These are phyloP conservation scores for Cicer bijugum DNA, from an alignment of 306 rosid species.

Conservation along the genomic window DNA sequence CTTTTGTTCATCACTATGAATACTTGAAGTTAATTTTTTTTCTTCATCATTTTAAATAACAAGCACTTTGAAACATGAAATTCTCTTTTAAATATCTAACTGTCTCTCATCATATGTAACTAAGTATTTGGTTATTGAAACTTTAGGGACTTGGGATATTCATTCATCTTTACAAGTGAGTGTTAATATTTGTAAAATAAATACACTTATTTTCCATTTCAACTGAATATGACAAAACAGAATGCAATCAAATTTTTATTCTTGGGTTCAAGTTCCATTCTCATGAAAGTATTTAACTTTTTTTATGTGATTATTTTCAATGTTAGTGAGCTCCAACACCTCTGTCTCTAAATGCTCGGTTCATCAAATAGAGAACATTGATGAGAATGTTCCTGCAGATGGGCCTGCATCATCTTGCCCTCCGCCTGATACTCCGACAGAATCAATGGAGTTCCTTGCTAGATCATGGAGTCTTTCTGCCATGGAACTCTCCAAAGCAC, in stretches of 20 bases:
- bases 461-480: slow-evolving; percentile 98
- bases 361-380: slow-evolving; percentile 71
- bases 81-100: slow-evolving; percentile 57
- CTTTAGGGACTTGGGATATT: slow-evolving; percentile 2
- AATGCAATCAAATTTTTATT: slow-evolving; percentile 15
- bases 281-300: slow-evolving; percentile 32
- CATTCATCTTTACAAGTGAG: slow-evolving; percentile 47
- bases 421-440: slow-evolving; percentile 88
- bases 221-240: slow-evolving; percentile 20
- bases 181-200: slow-evolving; percentile 20
- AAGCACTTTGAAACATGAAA: slow-evolving; percentile 38
- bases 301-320: slow-evolving; percentile 36
- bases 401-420: slow-evolving; percentile 55
- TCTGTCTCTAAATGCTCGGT: slow-evolving; percentile 56
- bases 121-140: slow-evolving; percentile 37
- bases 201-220: slow-evolving; percentile 16
- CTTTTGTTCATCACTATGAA: slow-evolving; percentile 42
- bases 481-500: slow-evolving; percentile 81
- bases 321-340: slow-evolving; percentile 65
- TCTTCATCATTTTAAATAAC: slow-evolving; percentile 46
- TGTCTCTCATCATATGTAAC: slow-evolving; percentile 44
- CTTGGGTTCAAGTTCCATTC: slow-evolving; percentile 19
- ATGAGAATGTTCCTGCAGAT: slow-evolving; percentile 65
- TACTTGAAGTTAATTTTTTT: slow-evolving; percentile 41
- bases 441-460: slow-evolving; percentile 94